A percentile compares a stretch with the other conserved stretches of the same genome.
Evolutionary conservation across 129 eudicot species (phyloP).

Genomic region (Calendula officinalis): DNA sequence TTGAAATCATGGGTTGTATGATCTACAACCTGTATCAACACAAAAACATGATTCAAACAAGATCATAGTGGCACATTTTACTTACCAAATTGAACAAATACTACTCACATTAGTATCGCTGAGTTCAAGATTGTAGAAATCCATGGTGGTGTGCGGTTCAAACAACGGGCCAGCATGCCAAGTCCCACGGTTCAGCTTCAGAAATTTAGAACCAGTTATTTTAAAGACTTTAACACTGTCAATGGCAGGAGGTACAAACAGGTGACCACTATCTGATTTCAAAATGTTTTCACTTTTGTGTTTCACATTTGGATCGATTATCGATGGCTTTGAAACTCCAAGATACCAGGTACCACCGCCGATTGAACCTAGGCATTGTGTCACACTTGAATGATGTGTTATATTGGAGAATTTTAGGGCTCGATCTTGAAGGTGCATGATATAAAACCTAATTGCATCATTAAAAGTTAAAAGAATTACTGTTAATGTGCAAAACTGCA

Average conservation of each 20-base stretch:
- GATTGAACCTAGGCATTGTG: slow-evolving; percentile 89
- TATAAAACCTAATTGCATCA: slow-evolving; percentile 58
- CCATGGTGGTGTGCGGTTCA: slow-evolving; percentile 48
- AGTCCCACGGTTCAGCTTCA: slow-evolving; percentile 80
- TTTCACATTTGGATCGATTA: slow-evolving; percentile 47
- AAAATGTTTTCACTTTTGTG: slow-evolving; percentile 32
- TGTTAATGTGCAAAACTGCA: too few species aligned
- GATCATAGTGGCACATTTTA: background rate
- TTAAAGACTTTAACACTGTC: slow-evolving; percentile 58
- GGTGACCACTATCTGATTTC: slow-evolving; percentile 66
- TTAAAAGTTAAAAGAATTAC: too few species aligned
- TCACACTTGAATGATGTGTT: slow-evolving; percentile 92
- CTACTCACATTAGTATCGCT: slow-evolving; percentile 87
- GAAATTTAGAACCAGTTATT: slow-evolving; percentile 74
- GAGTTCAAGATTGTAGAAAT: slow-evolving; percentile 85
- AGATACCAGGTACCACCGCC: slow-evolving; percentile 84
- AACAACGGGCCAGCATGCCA: slow-evolving; percentile 99
- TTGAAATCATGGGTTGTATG: slow-evolving; percentile 69
- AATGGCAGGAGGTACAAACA: slow-evolving; percentile 67
- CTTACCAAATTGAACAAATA: background rate
- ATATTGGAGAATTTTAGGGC: slow-evolving; percentile 62
- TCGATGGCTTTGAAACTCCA: slow-evolving; percentile 79
- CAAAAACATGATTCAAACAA: background rate
- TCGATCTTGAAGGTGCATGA: slow-evolving; percentile 63
- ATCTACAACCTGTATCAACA: slow-evolving; percentile 71